These are phyloP conservation scores for Wickerhamomyces chaumierensis DNA, from an alignment of 805 yeast species.

Conservation along the genomic window DNA sequence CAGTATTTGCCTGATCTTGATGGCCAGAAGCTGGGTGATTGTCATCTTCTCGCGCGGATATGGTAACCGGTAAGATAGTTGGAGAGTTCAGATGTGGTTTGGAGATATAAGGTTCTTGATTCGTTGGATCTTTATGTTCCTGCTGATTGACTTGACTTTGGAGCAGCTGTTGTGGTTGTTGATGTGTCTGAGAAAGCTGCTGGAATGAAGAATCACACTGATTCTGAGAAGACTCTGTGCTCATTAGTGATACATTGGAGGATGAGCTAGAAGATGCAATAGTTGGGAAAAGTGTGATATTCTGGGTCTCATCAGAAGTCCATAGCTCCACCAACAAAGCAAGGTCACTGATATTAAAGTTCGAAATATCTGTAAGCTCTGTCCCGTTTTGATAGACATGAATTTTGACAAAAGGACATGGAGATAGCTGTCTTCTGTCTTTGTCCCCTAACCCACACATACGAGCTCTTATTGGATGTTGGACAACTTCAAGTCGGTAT, in stretches of 20 bases:
- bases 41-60: background rate
- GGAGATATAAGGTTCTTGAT: background rate
- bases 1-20: background rate
- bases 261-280: slow-evolving; percentile 1
- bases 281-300: slow-evolving; percentile 13
- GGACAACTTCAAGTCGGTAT: slow-evolving; percentile 17
- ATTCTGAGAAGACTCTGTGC: no score
- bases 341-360: slow-evolving; percentile 22
- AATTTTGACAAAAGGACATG: slow-evolving; percentile 21
- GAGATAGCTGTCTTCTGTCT: slow-evolving; percentile 23
- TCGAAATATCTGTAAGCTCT: slow-evolving; percentile 15
- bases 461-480: slow-evolving; percentile 33
- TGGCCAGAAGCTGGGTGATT: background rate
- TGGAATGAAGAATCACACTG: no score
- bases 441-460: slow-evolving; percentile 37
- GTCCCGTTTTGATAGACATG: slow-evolving; percentile 13
- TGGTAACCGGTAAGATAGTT: background rate
- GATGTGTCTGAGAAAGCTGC: background rate
- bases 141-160: background rate
- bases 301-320: slow-evolving; percentile 22
- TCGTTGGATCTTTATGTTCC: background rate
- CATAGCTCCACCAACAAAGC: slow-evolving; percentile 30
- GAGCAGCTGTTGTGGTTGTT: no score
- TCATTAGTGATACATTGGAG: background rate
- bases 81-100: background rate